Evolutionary conservation across 441 rosid genomes (phyloP).

Genomic region (Pelargonium citronellum): DNA sequence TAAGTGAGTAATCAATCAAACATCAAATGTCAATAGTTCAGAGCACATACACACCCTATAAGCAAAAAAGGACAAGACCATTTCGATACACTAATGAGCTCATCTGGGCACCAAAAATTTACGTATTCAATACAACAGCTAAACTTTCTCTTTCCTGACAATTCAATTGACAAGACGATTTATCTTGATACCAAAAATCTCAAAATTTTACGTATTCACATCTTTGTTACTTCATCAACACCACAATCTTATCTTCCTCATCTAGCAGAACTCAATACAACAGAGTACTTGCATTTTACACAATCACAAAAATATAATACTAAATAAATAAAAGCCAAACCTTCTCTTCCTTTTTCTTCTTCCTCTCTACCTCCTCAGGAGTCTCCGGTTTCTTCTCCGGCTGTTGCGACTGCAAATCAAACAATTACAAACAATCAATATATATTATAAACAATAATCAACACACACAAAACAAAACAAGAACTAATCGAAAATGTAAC

Average conservation of each 20-base stretch:
- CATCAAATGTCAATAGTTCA: neutral
- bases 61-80: neutral
- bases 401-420: constrained; percentile 35
- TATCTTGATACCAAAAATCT: neutral
- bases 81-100: no score
- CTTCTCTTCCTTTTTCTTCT: constrained; percentile 93
- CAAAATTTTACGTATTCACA: neutral
- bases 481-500: neutral
- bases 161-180: no score
- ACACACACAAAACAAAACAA: neutral
- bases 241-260: neutral
- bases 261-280: neutral
- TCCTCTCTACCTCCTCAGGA: constrained; percentile 69
- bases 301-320: neutral
- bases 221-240: neutral
- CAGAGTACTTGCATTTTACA: neutral
- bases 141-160: constrained; percentile 47
- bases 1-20: neutral
- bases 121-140: no score
- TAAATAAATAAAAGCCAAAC: constrained; percentile 22
- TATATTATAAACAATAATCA: neutral
- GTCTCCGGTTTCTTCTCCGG: constrained; percentile 40
- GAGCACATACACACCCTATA: neutral
- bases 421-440: neutral
- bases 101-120: no score